Conservation (phyloP, 2,329 filamentous ascomycete species). For the Lasiodiplodia theobromae region DNA sequence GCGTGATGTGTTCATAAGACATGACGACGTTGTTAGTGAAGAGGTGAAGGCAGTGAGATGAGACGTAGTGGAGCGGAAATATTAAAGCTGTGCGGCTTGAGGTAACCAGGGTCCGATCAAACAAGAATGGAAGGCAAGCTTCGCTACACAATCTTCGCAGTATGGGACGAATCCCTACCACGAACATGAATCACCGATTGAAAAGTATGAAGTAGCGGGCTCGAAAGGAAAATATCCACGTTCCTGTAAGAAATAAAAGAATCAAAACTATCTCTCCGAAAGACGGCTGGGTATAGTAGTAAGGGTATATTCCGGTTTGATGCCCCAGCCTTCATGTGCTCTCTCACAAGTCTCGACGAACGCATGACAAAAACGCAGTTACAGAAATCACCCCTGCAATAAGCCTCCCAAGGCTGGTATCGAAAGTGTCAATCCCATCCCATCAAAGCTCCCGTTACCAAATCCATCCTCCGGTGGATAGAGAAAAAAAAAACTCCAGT, state of each 20-base stretch:
- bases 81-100: too few relatives aligned
- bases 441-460: constrained; percentile 13
- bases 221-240: neutral
- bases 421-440: constrained; percentile 20
- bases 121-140: neutral
- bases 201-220: neutral
- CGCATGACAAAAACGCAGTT: constrained; percentile 6
- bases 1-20: too few relatives aligned
- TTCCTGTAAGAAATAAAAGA: constrained; percentile 8
- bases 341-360: constrained; percentile 10
- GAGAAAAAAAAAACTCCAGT: constrained; percentile 1
- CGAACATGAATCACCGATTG: too few relatives aligned
- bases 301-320: constrained; percentile 28
- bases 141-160: neutral
- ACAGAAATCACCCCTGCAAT: constrained; percentile 1
- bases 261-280: constrained; percentile 8
- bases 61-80: too few relatives aligned
- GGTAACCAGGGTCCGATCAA: too few relatives aligned
- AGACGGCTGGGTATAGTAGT: constrained; percentile 20
- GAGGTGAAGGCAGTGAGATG: too few relatives aligned
- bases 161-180: neutral
- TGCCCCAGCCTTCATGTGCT: constrained; percentile 13
- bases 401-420: constrained; percentile 11
- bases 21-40: too few relatives aligned
- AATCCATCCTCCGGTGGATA: neutral